phyloP scores from a whole-genome alignment of 139 green algal species.

The Tetradesmus lagerheimii region DNA sequence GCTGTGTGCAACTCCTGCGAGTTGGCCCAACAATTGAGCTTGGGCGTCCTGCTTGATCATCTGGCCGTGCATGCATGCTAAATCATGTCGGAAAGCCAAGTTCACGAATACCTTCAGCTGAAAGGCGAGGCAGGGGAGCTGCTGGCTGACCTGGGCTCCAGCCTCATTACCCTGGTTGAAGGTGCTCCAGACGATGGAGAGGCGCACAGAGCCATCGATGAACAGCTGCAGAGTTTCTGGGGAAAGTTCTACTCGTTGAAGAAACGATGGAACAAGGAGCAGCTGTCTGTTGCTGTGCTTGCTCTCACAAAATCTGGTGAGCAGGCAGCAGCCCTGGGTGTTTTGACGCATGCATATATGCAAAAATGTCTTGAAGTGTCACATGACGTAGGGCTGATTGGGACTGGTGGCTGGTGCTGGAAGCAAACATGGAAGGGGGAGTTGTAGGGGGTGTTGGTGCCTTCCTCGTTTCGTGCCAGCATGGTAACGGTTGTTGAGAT shows the following conservation, averaged over 20 bases:
- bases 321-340: not conserved
- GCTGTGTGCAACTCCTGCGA: not conserved
- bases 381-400: not conserved
- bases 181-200: conserved; percentile 12
- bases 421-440: not conserved
- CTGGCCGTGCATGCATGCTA: conserved; percentile 14
- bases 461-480: not conserved
- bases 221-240: conserved; percentile 47
- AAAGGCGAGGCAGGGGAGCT: not conserved
- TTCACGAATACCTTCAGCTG: conserved; percentile 10
- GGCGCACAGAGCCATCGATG: conserved; percentile 46
- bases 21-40: not conserved
- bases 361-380: not conserved
- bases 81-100: not conserved
- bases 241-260: conserved; percentile 52
- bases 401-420: not conserved
- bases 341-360: not conserved
- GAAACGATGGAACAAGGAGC: conserved; percentile 40
- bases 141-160: not conserved
- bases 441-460: not conserved
- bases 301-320: conserved; percentile 69
- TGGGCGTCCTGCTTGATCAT: not conserved
- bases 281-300: conserved; percentile 66
- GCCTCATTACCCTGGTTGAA: conserved; percentile 9
- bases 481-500: too few species aligned